Evolutionary conservation across 2,329 filamentous ascomycete species (phyloP).

Genomic region (Fusarium anthophilum): DNA sequence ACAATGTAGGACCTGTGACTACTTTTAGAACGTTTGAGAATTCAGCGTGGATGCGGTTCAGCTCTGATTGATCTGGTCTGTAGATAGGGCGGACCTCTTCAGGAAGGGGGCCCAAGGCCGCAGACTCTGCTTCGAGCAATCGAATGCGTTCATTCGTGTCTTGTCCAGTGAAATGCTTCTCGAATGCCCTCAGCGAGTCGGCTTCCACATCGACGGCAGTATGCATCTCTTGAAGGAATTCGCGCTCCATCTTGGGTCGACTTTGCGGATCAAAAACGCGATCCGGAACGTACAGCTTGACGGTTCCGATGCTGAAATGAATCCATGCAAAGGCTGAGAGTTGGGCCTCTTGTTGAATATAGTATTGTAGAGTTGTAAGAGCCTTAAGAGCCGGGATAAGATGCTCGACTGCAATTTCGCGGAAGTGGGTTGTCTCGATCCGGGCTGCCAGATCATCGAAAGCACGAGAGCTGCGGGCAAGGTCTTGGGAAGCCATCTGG

Average conservation of each 20-base stretch:
- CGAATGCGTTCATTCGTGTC: constrained; percentile 72
- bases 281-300: constrained; percentile 87
- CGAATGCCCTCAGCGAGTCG: constrained; percentile 70
- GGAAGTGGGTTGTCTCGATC: constrained; percentile 50
- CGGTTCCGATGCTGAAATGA: constrained; percentile 75
- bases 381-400: constrained; percentile 58
- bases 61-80: constrained; percentile 73
- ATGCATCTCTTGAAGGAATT: constrained; percentile 65
- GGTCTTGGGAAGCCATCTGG: constrained; percentile 28
- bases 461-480: neutral
- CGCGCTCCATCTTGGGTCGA: constrained; percentile 71
- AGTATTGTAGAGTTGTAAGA: constrained; percentile 46
- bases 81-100: constrained; percentile 72
- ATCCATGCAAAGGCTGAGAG: constrained; percentile 72
- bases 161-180: constrained; percentile 74
- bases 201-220: constrained; percentile 65
- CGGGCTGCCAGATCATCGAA: constrained; percentile 38
- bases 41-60: constrained; percentile 80
- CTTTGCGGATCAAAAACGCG: constrained; percentile 84
- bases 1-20: constrained; percentile 61
- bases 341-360: constrained; percentile 37
- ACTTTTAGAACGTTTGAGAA: constrained; percentile 79
- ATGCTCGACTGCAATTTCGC: constrained; percentile 51
- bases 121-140: constrained; percentile 69
- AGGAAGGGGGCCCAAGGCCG: constrained; percentile 72